phyloP scores from a whole-genome alignment of 257 asterid species.

The Lycium barbarum region DNA sequence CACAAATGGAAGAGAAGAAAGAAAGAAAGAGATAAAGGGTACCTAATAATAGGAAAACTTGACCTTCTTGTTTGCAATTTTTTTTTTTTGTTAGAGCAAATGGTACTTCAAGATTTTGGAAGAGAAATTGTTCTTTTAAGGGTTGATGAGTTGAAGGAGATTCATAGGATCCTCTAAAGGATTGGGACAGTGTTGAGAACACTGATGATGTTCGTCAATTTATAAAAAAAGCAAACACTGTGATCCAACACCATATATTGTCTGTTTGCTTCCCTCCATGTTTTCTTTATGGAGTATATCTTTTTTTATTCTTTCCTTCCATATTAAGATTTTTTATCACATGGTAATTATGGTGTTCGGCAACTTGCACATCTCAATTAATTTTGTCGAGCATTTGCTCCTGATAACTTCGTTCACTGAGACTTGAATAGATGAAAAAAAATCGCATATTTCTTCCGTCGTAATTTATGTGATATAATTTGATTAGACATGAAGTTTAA shows the following conservation, averaged over 20 bases:
- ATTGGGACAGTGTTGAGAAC: conserved; percentile 20
- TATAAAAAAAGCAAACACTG: neutral
- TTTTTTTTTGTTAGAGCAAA: neutral
- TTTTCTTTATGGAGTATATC: neutral
- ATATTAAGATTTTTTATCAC: neutral
- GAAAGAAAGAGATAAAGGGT: neutral
- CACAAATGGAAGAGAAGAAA: neutral
- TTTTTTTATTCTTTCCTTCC: neutral
- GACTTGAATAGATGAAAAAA: too few species aligned
- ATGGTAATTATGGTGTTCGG: too few species aligned
- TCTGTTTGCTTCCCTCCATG: neutral
- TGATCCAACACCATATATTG: neutral
- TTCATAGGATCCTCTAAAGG: conserved; percentile 18
- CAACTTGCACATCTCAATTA: too few species aligned
- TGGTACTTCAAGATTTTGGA: neutral
- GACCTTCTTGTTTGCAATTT: neutral
- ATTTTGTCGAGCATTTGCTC: too few species aligned
- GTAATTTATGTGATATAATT: too few species aligned
- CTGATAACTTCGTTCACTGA: too few species aligned
- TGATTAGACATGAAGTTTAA: too few species aligned
- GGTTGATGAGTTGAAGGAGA: conserved; percentile 23
- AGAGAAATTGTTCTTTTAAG: neutral
- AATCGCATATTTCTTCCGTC: too few species aligned
- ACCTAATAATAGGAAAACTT: conserved; percentile 18
- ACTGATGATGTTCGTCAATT: conserved; percentile 28